Evolutionary conservation across 2,329 filamentous ascomycete species (phyloP), one percentile per base, ranked within the genome.

Genomic region (Diaporthe nobilis): DNA sequence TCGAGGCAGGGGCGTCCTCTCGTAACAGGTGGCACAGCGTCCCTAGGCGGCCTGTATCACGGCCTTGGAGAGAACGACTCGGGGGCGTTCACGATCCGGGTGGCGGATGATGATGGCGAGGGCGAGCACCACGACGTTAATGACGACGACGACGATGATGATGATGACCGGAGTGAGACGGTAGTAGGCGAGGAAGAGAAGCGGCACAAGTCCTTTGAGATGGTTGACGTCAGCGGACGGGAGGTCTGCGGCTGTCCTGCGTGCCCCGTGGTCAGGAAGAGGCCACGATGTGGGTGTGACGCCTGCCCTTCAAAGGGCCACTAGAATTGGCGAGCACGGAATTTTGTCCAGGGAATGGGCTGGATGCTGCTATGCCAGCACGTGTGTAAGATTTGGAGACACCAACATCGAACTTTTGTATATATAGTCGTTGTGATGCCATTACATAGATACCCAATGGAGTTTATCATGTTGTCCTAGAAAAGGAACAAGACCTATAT

Each of bases 261-360:
- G 3, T 75, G 74, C 10, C 74, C 74, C 0, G 44, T 39, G n/a
- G 34, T 75, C 37, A 53, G 70, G 51, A 67, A 72, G 42, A 55
- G 74, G 44, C 70, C 74, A 57, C 31, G 63, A 15, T 75, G 74
- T 12, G 74, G 74, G n/a, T 75, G 74, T 8, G 51, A 63, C 3
- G 39, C 61, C 20, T 75, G 70, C 31, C 74, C 74, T 42, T 60
- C 74, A 4, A 73, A 53, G 51, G 63, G 42, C 39, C 49, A 68
- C 47, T 42, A 67, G 39, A 42, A 22, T 20, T 20, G 12, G 55
- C n/a, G 61, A 42, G 49, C 17, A 55, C 49, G 17, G 8, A 13
- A 2, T 20, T 53, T 10, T 22, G 15, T 34, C 25, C 3, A 5
- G 17, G 17, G 15, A 4, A 20, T 34, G 34, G 17, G 2, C n/a